Base-by-base conservation (phyloP, 495 filamentous ascomycete genomes). In the Xylaria nigripes region DNA sequence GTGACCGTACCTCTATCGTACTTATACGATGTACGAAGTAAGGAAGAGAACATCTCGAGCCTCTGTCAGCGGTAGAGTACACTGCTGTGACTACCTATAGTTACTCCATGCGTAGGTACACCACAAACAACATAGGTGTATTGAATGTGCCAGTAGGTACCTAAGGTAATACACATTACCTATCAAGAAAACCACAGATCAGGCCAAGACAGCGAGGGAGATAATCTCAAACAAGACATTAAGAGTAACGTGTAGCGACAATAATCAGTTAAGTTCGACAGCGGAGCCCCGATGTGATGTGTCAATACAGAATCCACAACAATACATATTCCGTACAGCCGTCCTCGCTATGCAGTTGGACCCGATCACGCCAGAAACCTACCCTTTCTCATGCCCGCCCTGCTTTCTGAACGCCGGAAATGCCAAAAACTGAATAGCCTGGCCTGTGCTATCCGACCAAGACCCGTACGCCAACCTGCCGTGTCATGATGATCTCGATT, bases 291-390 rank as follows among this genome's bases (percentile, higher is more conserved):
- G n/a, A 40, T 25, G 6, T 6, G 8, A 8, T 21, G 6, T 19
- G 22, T 13, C 43, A 45, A 2, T n/a, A 3, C 32, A 36, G 32
- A 10, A 36, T 15, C 32, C 15, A 36, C 32, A 36, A 36, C 32
- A 36, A 8, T 36, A 36, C 32, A 2, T 36, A 36, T 36, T 12
- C 32, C 32, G 15, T 36, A 36, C 6, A 36, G 32, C 10, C 32
- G 32, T 38, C 23, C 32, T 32, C 50, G 50, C 50, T 45, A 52
- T 52, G 50, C 50, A 52, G 36, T 34, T 24, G 50, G 42, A 44
- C 25, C 15, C 16, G n/a, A 18, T 29, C 19, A 40, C 40, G 24
- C 49, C 40, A 29, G 24, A 51, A 18, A 22, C 49, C 18, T 12
- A 36, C 36, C 36, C 43, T 24, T 52, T 29, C 23, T 30, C 43